phyloP scores from a whole-genome alignment of 1,284 basidiomycete species.

The Fomitiporia mediterranea region DNA sequence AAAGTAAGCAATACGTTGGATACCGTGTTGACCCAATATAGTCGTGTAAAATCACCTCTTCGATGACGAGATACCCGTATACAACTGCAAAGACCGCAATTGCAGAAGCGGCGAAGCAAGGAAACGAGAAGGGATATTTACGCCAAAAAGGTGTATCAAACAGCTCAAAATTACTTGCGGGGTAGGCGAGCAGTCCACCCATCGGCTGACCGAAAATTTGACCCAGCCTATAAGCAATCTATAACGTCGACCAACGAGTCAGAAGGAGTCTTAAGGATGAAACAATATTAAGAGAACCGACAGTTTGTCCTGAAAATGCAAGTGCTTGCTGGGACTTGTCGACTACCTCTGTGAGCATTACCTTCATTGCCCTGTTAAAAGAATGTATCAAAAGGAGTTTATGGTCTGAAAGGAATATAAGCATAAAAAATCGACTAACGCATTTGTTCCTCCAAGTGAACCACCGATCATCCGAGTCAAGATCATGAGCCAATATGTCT shows the following conservation, averaged over 20 bases:
- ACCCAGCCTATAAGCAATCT: constrained; percentile 20
- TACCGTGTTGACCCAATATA: too few relatives aligned
- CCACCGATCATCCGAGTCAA: constrained; percentile 22
- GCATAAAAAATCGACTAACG: neutral
- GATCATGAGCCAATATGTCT: constrained; percentile 20
- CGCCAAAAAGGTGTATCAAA: constrained; percentile 24
- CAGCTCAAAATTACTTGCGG: constrained; percentile 22
- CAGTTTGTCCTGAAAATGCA: constrained; percentile 11
- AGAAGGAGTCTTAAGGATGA: too few relatives aligned
- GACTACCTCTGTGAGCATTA: constrained; percentile 22
- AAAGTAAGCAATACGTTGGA: too few relatives aligned
- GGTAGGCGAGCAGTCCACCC: constrained; percentile 25
- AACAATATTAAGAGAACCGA: neutral
- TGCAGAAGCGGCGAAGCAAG: constrained; percentile 23
- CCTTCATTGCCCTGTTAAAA: constrained; percentile 19
- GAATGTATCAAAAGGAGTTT: neutral
- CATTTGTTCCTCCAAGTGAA: constrained; percentile 11
- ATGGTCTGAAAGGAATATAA: neutral
- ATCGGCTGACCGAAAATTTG: constrained; percentile 23
- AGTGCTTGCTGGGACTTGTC: constrained; percentile 13
- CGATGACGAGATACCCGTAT: constrained; percentile 20
- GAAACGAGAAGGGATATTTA: constrained; percentile 25
- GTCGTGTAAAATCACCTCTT: too few relatives aligned
- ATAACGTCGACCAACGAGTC: neutral
- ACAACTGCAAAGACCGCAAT: constrained; percentile 23